Base-by-base conservation (phyloP, 345 rosid species). In the Brassica nigra region DNA sequence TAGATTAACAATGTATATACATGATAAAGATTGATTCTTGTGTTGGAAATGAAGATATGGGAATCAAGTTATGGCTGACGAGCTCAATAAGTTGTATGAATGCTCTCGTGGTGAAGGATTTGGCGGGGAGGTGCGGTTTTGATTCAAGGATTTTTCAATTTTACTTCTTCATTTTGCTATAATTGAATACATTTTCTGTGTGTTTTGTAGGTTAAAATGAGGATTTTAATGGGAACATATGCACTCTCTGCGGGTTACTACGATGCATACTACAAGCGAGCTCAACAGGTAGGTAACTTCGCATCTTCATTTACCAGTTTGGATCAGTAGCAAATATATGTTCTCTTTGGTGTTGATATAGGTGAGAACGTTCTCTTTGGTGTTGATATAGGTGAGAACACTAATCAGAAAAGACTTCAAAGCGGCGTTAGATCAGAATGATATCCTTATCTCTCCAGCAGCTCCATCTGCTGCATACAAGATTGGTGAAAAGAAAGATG, bases 211-310 rank as follows among this genome's bases (percentile, higher is more conserved):
- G 97, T 94, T 59, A 92, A 94, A 85, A 94, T 87, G 97, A 89
- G 98, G 84, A 92, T 94, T 72, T 79, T 94, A 84, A 94, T 92
- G 97, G 98, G 98, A 84, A 91, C 97, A 27, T 94, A 92, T 82
- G 98, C 92, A 66, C 92, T 94, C 63, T 94, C 97, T 64, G 91
- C 97, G 18, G 98, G 97, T 71, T 94, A 92, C 83, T 94, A 94
- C 78, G 95, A 94, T 85, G 97, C 97, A 52, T 92, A 92, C 78
- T 92, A 94, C 85, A 94, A 90, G 84, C 95, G 97, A 58, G 97
- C 98, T 54, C 98, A 92, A 76, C 93, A 92, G 90, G 97, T 94
- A 90, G 90, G 95, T 94, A 82, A 4, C 11, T 49, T 39, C 18
- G 0, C 36, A 39, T 54, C 36, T 18, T 80, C 72, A 15, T 1